Percentiles rank a stretch among this genome's conserved stretches.
Conservation (phyloP, 768 basidiomycete species). For the Gelatoporia subvermispora region DNA sequence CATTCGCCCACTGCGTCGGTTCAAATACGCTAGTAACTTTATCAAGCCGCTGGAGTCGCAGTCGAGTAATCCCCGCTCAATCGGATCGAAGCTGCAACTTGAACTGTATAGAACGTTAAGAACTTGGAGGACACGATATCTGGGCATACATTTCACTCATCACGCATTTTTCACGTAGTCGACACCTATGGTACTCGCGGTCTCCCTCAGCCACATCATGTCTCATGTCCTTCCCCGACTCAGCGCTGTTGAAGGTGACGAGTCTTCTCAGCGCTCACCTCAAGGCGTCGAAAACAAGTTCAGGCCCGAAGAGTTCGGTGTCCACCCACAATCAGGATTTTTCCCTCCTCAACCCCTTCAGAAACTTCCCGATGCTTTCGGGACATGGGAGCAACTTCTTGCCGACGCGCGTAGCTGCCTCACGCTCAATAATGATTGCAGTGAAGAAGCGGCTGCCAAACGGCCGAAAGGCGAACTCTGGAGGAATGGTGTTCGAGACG, state of each 20-base stretch:
- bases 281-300: neutral
- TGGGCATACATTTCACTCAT: no score
- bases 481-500: conserved; percentile 57
- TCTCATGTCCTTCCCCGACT: conserved; percentile 9
- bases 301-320: conserved; percentile 38
- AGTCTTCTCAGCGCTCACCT: neutral
- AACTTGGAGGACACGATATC: no score
- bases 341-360: conserved; percentile 66
- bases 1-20: no score
- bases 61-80: no score
- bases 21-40: no score
- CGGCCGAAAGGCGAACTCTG: conserved; percentile 59
- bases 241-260: conserved; percentile 3
- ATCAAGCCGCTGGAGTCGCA: no score
- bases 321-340: conserved; percentile 72
- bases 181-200: conserved; percentile 1
- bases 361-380: conserved; percentile 47
- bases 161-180: neutral
- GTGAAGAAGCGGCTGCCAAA: conserved; percentile 42
- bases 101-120: no score
- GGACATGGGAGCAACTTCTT: conserved; percentile 69
- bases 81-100: no score
- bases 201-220: conserved; percentile 18
- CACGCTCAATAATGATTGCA: conserved; percentile 51
- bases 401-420: conserved; percentile 48